Conservation (phyloP, 1,284 basidiomycete genomes). For the Trametes versicolor region DNA sequence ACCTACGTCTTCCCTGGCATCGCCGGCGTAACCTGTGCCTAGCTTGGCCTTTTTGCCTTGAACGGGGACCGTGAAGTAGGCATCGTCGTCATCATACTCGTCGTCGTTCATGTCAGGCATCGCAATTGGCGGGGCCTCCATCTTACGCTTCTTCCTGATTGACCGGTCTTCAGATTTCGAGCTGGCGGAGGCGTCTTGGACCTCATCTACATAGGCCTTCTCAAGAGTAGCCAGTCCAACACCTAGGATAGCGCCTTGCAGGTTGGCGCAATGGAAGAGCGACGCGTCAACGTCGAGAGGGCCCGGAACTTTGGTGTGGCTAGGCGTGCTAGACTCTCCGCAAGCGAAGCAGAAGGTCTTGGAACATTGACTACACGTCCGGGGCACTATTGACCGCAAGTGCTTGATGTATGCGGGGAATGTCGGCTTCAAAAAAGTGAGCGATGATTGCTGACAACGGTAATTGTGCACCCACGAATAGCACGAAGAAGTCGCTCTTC, state of each 20-base stretch:
- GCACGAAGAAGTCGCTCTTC: slow-evolving; percentile 82
- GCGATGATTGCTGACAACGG: neutral
- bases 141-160: slow-evolving; percentile 46
- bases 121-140: slow-evolving; percentile 35
- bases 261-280: slow-evolving; percentile 87
- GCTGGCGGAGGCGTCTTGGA: slow-evolving; percentile 30
- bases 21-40: slow-evolving; percentile 88
- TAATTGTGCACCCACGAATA: slow-evolving; percentile 68
- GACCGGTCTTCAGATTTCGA: slow-evolving; percentile 34
- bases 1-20: slow-evolving; percentile 82
- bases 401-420: slow-evolving; percentile 78
- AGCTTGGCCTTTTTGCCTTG: slow-evolving; percentile 73
- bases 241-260: slow-evolving; percentile 89
- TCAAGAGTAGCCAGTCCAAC: slow-evolving; percentile 86
- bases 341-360: slow-evolving; percentile 85
- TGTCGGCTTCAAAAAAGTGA: slow-evolving; percentile 58
- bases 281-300: slow-evolving; percentile 55
- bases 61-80: slow-evolving; percentile 53
- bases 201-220: slow-evolving; percentile 69
- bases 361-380: slow-evolving; percentile 71
- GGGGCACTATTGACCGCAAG: slow-evolving; percentile 65
- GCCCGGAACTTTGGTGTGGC: slow-evolving; percentile 23
- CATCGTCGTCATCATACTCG: slow-evolving; percentile 70
- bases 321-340: slow-evolving; percentile 69
- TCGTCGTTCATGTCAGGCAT: slow-evolving; percentile 49